A percentile compares a stretch with the other conserved stretches of the same genome.
phyloP scores from a whole-genome alignment of 345 rosid genomes.

The Gossypium herbaceum region DNA sequence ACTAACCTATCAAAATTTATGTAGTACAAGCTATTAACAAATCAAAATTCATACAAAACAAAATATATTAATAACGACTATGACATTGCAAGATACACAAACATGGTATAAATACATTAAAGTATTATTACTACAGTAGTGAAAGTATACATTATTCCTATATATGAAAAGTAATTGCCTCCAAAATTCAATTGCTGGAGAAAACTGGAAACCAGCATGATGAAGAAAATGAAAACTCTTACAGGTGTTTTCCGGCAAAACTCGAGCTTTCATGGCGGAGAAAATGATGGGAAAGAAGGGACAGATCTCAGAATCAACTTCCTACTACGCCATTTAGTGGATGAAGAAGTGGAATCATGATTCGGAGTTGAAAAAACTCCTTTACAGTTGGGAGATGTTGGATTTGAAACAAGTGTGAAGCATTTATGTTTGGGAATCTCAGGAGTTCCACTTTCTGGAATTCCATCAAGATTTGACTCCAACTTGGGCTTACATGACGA shows the following conservation, averaged over 20 bases:
- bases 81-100: neutral
- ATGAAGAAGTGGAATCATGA: slow-evolving; percentile 24
- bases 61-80: neutral
- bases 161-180: neutral
- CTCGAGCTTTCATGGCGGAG: slow-evolving; percentile 15
- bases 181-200: neutral
- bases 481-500: slow-evolving; percentile 21
- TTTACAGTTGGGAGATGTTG: slow-evolving; percentile 32
- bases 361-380: slow-evolving; percentile 35
- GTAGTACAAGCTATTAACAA: neutral
- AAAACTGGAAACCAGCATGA: neutral
- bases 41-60: neutral
- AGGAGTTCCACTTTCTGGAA: slow-evolving; percentile 31
- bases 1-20: neutral
- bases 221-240: neutral
- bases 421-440: slow-evolving; percentile 12
- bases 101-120: neutral
- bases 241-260: too few relatives aligned
- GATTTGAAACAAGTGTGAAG: slow-evolving; percentile 18
- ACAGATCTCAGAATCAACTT: slow-evolving; percentile 41
- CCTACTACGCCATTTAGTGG: slow-evolving; percentile 22
- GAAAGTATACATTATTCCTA: neutral
- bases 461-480: slow-evolving; percentile 23
- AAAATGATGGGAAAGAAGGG: slow-evolving; percentile 33
- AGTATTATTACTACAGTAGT: neutral